Evolutionary conservation across 257 asterid genomes (phyloP).

Genomic region (Nicotiana tabacum): DNA sequence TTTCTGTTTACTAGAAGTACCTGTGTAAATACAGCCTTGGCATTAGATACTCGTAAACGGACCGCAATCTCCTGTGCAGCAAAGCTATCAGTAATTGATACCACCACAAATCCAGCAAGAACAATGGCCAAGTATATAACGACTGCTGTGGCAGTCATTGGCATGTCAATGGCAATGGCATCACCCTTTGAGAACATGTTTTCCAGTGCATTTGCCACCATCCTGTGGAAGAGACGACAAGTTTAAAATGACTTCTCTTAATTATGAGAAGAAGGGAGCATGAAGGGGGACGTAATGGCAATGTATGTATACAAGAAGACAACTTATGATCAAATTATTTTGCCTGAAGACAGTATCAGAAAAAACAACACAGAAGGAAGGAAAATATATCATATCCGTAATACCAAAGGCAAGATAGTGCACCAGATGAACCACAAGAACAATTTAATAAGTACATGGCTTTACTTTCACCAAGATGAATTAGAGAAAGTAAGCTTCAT

Average conservation of each 20-base stretch:
- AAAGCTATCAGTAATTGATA: conserved; percentile 94
- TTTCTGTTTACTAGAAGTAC: conserved; percentile 25
- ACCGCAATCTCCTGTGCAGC: conserved; percentile 84
- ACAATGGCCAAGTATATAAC: conserved; percentile 76
- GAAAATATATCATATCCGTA: neutral
- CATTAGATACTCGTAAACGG: conserved; percentile 68
- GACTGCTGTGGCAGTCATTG: conserved; percentile 87
- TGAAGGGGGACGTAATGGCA: neutral
- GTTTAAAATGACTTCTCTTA: conserved; percentile 8
- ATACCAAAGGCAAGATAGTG: neutral
- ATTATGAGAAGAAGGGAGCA: neutral
- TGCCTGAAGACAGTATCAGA: neutral
- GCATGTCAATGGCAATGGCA: conserved; percentile 92
- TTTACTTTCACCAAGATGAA: neutral
- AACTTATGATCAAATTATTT: neutral
- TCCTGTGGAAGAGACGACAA: conserved; percentile 34
- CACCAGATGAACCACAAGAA: conserved; percentile 7
- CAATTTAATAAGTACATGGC: neutral
- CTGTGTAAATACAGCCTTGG: conserved; percentile 87
- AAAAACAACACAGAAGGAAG: neutral
- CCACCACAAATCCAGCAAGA: conserved; percentile 75
- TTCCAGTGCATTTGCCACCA: conserved; percentile 83
- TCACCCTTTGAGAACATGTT: conserved; percentile 69
- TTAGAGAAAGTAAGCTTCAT: neutral
- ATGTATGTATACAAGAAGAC: neutral